phyloP scores from a whole-genome alignment of 257 asterid species.

The Fraxinus americana region DNA sequence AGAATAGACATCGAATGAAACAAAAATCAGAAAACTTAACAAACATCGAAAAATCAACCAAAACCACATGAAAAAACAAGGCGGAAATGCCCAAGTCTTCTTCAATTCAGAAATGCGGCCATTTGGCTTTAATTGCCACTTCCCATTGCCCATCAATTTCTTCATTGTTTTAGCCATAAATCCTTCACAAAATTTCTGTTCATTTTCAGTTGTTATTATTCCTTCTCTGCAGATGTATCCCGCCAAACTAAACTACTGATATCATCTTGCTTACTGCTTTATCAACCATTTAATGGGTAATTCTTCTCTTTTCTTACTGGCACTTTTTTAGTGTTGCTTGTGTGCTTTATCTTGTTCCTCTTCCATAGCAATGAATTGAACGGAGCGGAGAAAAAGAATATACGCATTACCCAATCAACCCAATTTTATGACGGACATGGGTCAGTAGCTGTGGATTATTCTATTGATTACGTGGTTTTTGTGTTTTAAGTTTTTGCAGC shows the following conservation, averaged over 20 bases:
- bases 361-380: not conserved
- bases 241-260: not conserved
- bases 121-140: conserved; percentile 27
- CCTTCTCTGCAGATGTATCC: conserved; percentile 4
- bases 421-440: not conserved
- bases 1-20: too few species aligned
- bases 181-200: conserved; percentile 8
- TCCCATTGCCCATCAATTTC: conserved; percentile 19
- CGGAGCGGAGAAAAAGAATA: not conserved
- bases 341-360: too few species aligned
- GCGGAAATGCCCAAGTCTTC: conserved; percentile 30
- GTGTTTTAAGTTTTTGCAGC: not conserved
- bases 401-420: too few species aligned
- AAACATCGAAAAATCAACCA: not conserved
- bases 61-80: conserved; percentile 3
- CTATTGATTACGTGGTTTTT: not conserved
- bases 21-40: not conserved
- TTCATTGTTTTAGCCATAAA: conserved; percentile 24
- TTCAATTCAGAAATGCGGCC: conserved; percentile 32
- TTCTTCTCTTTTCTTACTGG: not conserved
- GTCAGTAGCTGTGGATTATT: not conserved
- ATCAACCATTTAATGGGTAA: conserved; percentile 31
- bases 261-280: conserved; percentile 5
- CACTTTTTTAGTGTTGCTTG: not conserved
- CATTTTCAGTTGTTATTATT: not conserved